Conservation (phyloP, 257 asterid genomes). For the Gentiana straminea region DNA sequence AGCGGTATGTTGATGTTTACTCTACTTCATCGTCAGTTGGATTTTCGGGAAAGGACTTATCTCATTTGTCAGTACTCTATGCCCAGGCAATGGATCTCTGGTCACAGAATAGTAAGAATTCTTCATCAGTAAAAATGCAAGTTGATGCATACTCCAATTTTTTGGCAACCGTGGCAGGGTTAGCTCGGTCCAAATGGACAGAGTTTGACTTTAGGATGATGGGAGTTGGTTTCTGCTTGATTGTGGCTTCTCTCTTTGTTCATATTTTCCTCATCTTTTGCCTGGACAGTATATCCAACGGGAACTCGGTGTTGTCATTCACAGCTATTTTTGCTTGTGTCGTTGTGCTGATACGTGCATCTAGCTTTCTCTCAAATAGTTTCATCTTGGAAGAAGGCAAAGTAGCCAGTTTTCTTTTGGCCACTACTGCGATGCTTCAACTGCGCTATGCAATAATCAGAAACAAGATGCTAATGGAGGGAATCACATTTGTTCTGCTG, state of each 20-base stretch:
- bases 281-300: conserved; percentile 46
- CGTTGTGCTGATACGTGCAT: conserved; percentile 66
- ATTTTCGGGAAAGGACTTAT: conserved; percentile 77
- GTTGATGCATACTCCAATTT: conserved; percentile 59
- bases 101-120: conserved; percentile 40
- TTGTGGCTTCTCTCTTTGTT: conserved; percentile 53
- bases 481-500: conserved; percentile 50
- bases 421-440: conserved; percentile 71
- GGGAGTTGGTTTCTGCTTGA: conserved; percentile 67
- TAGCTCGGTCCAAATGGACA: conserved; percentile 97
- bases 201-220: conserved; percentile 81
- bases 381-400: conserved; percentile 94
- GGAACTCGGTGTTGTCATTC: conserved; percentile 25
- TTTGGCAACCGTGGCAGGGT: conserved; percentile 67
- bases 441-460: conserved; percentile 47
- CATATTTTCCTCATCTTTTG: conserved; percentile 45
- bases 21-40: conserved; percentile 89
- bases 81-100: conserved; percentile 64
- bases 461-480: conserved; percentile 63
- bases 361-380: conserved; percentile 89
- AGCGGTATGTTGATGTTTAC: conserved; percentile 85
- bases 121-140: conserved; percentile 39
- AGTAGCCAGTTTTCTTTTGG: conserved; percentile 86
- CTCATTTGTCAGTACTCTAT: conserved; percentile 55
- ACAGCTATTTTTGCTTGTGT: conserved; percentile 41